A percentile compares a stretch with the other conserved stretches of the same genome.
These are phyloP conservation scores for Austroboletus niveus DNA, from an alignment of 1,284 basidiomycete genomes.

Conservation along the genomic window DNA sequence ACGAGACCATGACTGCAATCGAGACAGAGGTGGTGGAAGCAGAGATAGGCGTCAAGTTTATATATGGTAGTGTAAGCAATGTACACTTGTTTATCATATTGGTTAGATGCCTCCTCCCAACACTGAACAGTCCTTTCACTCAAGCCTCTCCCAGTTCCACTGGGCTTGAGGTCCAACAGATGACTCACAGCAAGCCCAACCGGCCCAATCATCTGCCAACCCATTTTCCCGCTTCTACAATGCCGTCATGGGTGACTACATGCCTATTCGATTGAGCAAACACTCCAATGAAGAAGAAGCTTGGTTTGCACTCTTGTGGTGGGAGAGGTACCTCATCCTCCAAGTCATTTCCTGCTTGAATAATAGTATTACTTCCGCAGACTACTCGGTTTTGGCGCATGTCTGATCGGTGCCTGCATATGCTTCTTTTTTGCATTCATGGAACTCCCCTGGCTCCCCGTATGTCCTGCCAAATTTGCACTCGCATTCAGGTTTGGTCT, in stretches of 20 bases:
- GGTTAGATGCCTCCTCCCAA: background rate
- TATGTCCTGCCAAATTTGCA: slow-evolving; percentile 88
- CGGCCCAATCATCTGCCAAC: slow-evolving; percentile 38
- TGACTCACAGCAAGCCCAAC: slow-evolving; percentile 55
- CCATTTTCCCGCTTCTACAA: slow-evolving; percentile 79
- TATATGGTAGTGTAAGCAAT: no score
- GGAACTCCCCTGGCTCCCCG: slow-evolving; percentile 79
- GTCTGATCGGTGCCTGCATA: slow-evolving; percentile 84
- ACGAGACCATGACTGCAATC: no score
- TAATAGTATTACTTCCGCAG: slow-evolving; percentile 39
- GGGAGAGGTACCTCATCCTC: slow-evolving; percentile 66
- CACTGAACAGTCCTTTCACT: slow-evolving; percentile 65
- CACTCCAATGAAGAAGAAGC: slow-evolving; percentile 95
- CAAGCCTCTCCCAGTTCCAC: slow-evolving; percentile 77
- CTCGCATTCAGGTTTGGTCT: slow-evolving; percentile 77
- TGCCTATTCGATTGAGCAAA: slow-evolving; percentile 83
- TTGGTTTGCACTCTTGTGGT: slow-evolving; percentile 88
- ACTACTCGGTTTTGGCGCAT: slow-evolving; percentile 91
- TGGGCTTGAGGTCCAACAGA: slow-evolving; percentile 79
- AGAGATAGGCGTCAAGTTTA: no score
- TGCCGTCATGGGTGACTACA: slow-evolving; percentile 74
- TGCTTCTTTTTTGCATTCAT: slow-evolving; percentile 97
- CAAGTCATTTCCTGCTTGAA: background rate
- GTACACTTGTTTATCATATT: no score
- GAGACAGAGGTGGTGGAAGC: no score